Base-by-base conservation (phyloP, 768 basidiomycete genomes). In the Amanita polypyramis region DNA sequence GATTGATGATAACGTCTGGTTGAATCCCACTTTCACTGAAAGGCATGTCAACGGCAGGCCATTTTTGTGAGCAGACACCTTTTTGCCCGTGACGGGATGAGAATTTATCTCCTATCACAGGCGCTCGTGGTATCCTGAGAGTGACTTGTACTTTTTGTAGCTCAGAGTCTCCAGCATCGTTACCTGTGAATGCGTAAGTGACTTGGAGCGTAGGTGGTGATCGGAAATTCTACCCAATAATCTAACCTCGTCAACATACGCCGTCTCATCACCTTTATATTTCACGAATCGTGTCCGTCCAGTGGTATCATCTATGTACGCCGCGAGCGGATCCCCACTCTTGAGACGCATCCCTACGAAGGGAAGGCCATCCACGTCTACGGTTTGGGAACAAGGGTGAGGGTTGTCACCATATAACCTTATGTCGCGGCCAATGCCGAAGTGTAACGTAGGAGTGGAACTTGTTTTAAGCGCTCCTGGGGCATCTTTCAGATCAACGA, bases 41-140 rank as follows among this genome's bases (percentile, higher is more conserved):
- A 11, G 96, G 96, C 96, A 99, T 97, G 62, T 99, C 96, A 56
- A 96, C 67, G 14, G 86, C 79, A 6, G 96, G 96, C 91, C 94
- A 99, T 68, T 96, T 97, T 62, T 99, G 96, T 42, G 95, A 98
- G 66, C 95, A 98, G 45, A 99, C 93, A 72, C 96, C 96, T 65
- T 99, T 99, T 66, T 99, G 96, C 25, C 96, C 96, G 62, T 99
- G 96, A 23, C 96, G 82, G 5, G 96, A 98, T 0, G 96, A 97
- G 65, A 98, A 99, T 69, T 99, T 99, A 72, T 99, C 96, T 30
- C 96, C 96, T 43, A 99, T 98, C 51, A 97, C 92, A 32, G 96
- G 96, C 5, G 92, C 76, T 54, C 96, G 90, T 15, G 93, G 83
- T 54, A 99, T 86, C 27, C 96, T 81, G 25, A 99, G 73, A 29